Percentiles rank a stretch among this genome's conserved stretches.
These are phyloP conservation scores for Lasiodiplodia theobromae DNA, from an alignment of 2,329 filamentous ascomycete genomes.

Conservation along the genomic window DNA sequence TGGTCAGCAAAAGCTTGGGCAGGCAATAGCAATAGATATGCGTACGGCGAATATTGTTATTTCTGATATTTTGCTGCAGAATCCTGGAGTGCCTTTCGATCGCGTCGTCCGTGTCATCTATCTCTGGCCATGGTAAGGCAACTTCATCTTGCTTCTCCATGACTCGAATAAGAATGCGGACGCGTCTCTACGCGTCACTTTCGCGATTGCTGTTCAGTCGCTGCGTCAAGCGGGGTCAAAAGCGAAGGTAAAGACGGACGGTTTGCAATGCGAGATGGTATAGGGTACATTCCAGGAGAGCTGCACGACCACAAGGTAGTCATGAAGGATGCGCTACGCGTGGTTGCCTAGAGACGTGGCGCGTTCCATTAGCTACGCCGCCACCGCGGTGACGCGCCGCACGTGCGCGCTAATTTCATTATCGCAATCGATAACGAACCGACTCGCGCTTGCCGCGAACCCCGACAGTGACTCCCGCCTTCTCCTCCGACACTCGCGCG, in stretches of 20 bases:
- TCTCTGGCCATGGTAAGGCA: background rate
- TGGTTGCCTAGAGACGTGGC: conserved; percentile 13
- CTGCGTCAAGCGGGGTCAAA: background rate
- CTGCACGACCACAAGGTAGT: background rate
- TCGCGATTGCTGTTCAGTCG: background rate
- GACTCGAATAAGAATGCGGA: conserved; percentile 1
- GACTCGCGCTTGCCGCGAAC: conserved; percentile 1
- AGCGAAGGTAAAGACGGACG: background rate
- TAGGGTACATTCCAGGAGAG: background rate
- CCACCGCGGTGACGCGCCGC: conserved; percentile 9
- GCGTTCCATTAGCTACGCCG: background rate
- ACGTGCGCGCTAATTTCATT: conserved; percentile 7
- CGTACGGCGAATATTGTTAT: conserved; percentile 9
- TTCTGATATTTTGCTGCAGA: conserved; percentile 7
- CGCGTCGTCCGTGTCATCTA: background rate
- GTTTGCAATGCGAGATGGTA: background rate
- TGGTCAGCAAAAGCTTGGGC: background rate
- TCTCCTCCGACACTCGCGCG: background rate
- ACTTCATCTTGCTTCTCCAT: conserved; percentile 14
- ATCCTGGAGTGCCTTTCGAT: background rate
- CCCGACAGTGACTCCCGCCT: background rate
- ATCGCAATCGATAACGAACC: conserved; percentile 22
- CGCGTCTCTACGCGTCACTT: conserved; percentile 9
- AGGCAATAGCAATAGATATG: background rate
- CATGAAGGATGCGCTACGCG: conserved; percentile 8